Base-by-base conservation (phyloP, 768 basidiomycete species). In the Russula olivacea region DNA sequence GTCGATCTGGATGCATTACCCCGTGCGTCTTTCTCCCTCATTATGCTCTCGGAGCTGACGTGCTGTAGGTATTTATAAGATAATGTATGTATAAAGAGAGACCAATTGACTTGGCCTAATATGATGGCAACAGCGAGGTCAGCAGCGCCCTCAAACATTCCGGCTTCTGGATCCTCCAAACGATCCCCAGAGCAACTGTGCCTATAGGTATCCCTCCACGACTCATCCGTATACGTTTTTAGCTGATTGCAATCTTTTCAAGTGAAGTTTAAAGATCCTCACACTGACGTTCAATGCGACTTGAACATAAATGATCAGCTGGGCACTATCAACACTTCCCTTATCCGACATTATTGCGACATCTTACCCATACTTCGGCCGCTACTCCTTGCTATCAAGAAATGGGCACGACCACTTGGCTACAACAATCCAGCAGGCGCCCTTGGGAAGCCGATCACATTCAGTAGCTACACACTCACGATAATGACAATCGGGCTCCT, bases 261-360 rank as follows among this genome's bases (percentile, higher is more conserved):
- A 86, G 85, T 86, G 34, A 82, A 80, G 66, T 81, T 81, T 64
- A 68, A 52, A n/a, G 81, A 85, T 64, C 74, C 72, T 0, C n/a
- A 10, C 2, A 79, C 78, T 0, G 69, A 71, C 17, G 62, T 83
- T 23, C 59, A 76, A 0, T 78, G 81, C 62, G 86, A 87, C 64
- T 72, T 88, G 66, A 85, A 85, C 68, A 75, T 85, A 61, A 89
- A 89, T 68, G 79, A 84, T 32, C 81, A 79, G 7, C 75, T 87
- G 1, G 87, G 86, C 1, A 59, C 78, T 3, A 62, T 74, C 40
- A 85, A 83, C 64, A 82, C 85, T 0, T 62, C 72, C 4, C 71
- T 89, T 57, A 72, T 88, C 61, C 73, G 72, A 49, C 70, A 71
- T 12, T 89, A 88, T 71, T 82, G 80, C 61, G 69, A 77, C 36